These are phyloP conservation scores for Gossypium anomalum DNA, from an alignment of 345 rosid species.

Conservation along the genomic window DNA sequence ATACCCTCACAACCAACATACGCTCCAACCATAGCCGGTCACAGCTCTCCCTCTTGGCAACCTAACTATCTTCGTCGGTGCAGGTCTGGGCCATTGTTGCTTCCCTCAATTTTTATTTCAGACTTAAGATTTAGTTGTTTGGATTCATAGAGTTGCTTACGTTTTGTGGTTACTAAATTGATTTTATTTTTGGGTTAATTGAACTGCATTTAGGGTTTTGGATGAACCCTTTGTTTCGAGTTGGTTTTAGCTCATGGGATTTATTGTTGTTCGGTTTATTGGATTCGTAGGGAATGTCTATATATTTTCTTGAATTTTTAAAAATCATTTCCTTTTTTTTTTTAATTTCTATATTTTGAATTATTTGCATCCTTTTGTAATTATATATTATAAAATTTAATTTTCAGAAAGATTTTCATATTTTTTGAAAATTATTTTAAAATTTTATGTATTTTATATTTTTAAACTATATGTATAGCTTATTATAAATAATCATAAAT, in stretches of 20 bases:
- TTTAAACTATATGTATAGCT: too few species aligned
- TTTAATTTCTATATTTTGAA: too few species aligned
- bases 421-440: too few species aligned
- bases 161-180: not conserved
- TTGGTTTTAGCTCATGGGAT: not conserved
- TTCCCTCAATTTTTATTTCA: not conserved
- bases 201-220: not conserved
- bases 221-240: not conserved
- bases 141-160: not conserved
- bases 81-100: constrained; percentile 35
- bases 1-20: not conserved
- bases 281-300: not conserved
- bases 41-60: constrained; percentile 61
- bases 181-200: not conserved
- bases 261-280: not conserved
- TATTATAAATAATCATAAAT: too few species aligned
- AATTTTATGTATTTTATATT: too few species aligned
- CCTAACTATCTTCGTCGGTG: constrained; percentile 53
- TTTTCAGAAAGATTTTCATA: too few species aligned
- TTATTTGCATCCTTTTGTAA: too few species aligned
- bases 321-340: too few species aligned
- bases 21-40: not conserved
- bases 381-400: too few species aligned
- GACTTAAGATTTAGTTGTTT: not conserved
- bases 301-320: too few species aligned